phyloP scores from a whole-genome alignment of 2,329 filamentous ascomycete genomes.

The Leptographium radiaticola region DNA sequence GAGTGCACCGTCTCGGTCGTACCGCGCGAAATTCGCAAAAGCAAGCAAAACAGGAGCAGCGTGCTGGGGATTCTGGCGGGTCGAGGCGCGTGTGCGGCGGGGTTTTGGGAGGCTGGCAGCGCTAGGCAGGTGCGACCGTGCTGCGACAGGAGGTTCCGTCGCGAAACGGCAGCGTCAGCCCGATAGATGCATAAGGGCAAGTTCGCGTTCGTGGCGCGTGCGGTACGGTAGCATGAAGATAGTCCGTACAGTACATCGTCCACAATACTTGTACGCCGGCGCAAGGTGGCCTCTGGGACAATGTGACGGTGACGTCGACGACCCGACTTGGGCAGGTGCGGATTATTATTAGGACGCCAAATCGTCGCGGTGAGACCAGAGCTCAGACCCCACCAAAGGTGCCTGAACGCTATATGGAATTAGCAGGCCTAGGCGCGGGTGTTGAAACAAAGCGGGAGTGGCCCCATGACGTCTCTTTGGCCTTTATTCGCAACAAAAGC shows the following conservation, averaged over 20 bases:
- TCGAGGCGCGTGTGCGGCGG: not conserved
- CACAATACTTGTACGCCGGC: no score
- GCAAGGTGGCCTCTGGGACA: no score
- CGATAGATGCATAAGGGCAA: not conserved
- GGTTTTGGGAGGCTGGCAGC: not conserved
- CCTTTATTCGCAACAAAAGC: not conserved
- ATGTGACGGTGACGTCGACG: no score
- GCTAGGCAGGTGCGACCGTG: not conserved
- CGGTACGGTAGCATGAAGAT: no score
- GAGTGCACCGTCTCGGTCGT: not conserved
- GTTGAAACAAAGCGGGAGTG: constrained; percentile 2
- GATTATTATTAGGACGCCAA: not conserved
- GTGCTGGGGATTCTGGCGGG: not conserved
- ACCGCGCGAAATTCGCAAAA: no score
- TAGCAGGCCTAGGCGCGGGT: not conserved
- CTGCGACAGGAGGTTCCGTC: not conserved
- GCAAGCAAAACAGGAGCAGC: no score
- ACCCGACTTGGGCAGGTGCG: no score
- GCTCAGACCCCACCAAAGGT: not conserved
- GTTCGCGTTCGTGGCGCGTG: no score
- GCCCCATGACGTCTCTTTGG: not conserved
- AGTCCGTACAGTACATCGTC: no score
- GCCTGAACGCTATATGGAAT: not conserved
- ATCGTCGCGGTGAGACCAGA: not conserved
- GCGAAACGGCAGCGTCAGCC: not conserved